Percentiles rank a stretch among this genome's conserved stretches.
These are phyloP conservation scores for Beta macrorhiza DNA, from an alignment of 179 eudicot genomes.

Conservation along the genomic window DNA sequence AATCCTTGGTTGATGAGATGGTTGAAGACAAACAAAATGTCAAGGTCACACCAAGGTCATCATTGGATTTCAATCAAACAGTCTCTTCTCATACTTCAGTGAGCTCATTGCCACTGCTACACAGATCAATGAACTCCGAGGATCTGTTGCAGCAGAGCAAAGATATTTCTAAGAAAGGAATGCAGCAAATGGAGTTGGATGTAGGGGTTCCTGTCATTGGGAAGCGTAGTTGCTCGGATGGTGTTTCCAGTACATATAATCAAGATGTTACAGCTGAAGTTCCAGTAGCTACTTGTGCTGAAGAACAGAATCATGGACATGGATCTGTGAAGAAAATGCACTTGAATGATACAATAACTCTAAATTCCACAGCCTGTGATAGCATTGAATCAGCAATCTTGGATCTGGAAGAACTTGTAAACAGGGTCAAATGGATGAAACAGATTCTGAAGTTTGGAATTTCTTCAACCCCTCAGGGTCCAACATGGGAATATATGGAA, in stretches of 20 bases:
- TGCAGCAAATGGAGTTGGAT: slow-evolving; percentile 22
- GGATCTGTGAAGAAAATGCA: slow-evolving; percentile 35
- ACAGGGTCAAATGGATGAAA: slow-evolving; percentile 65
- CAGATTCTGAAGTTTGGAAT: slow-evolving; percentile 43
- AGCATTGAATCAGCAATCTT: slow-evolving; percentile 47
- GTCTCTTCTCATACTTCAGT: slow-evolving; percentile 39
- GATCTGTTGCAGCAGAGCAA: slow-evolving; percentile 20
- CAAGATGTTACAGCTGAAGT: slow-evolving; percentile 38
- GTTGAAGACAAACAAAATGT: slow-evolving; percentile 23
- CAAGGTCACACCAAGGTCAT: slow-evolving; percentile 32
- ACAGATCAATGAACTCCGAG: slow-evolving; percentile 23
- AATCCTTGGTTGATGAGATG: neutral
- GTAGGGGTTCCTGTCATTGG: slow-evolving; percentile 20
- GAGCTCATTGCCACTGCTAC: slow-evolving; percentile 30
- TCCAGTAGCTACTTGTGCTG: slow-evolving; percentile 21
- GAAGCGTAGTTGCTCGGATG: slow-evolving; percentile 42
- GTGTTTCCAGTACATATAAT: slow-evolving; percentile 39
- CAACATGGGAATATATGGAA: slow-evolving; percentile 60
- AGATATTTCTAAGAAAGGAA: slow-evolving; percentile 15
- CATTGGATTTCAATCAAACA: slow-evolving; percentile 34
- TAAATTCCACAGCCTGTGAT: slow-evolving; percentile 47
- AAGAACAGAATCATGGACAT: slow-evolving; percentile 25
- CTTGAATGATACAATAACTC: slow-evolving; percentile 29
- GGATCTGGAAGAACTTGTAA: slow-evolving; percentile 71
- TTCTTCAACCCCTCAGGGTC: slow-evolving; percentile 31